These are phyloP conservation scores for Pseudopithomyces maydicus DNA, from an alignment of 2,329 filamentous ascomycete genomes.

Conservation along the genomic window DNA sequence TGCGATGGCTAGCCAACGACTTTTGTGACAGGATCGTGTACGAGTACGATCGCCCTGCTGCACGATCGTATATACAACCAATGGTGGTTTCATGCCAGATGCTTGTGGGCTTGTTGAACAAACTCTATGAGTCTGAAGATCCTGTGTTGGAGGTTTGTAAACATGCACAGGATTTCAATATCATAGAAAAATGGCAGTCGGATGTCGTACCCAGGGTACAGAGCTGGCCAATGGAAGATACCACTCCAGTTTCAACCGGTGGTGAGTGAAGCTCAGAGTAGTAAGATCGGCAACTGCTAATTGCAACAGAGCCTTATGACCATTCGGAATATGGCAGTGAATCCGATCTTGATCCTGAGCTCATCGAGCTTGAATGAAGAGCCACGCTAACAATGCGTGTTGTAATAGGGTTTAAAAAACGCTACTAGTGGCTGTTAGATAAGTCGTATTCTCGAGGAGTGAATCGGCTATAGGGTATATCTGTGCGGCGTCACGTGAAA, in stretches of 20 bases:
- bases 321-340: slow-evolving; percentile 46
- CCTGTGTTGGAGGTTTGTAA: slow-evolving; percentile 23
- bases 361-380: slow-evolving; percentile 23
- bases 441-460: background rate
- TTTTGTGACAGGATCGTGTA: slow-evolving; percentile 26
- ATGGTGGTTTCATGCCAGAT: slow-evolving; percentile 27
- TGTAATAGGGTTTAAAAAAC: background rate
- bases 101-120: slow-evolving; percentile 25
- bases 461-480: background rate
- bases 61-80: slow-evolving; percentile 29
- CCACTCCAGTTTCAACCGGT: slow-evolving; percentile 33
- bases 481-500: background rate
- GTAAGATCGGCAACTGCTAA: background rate
- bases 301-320: slow-evolving; percentile 31
- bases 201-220: slow-evolving; percentile 30
- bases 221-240: slow-evolving; percentile 34
- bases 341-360: slow-evolving; percentile 37
- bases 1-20: slow-evolving; percentile 23
- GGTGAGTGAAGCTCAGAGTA: slow-evolving; percentile 10
- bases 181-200: slow-evolving; percentile 27
- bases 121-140: slow-evolving; percentile 27
- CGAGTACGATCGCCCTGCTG: slow-evolving; percentile 28
- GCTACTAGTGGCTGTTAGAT: no score
- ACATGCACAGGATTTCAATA: slow-evolving; percentile 22
- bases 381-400: slow-evolving; percentile 1